Conservation (phyloP, 352 stramenopile species). For the Pythium plurisporium region DNA sequence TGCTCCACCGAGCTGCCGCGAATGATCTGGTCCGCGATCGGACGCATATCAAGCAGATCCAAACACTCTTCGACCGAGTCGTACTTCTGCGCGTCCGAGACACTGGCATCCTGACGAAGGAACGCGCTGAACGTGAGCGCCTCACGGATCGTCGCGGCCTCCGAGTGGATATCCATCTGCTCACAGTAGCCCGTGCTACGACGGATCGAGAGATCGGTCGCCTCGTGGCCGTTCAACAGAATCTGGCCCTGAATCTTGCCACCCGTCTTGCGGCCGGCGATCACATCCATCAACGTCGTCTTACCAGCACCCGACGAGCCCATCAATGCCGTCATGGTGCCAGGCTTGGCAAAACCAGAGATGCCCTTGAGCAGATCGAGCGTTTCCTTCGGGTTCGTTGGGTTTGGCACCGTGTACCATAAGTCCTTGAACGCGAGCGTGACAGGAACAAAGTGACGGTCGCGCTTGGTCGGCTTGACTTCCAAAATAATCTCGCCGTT, state of each 20-base stretch:
- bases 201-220: constrained; percentile 38
- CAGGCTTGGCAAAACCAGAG: constrained; percentile 40
- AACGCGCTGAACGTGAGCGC: constrained; percentile 9
- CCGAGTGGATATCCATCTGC: constrained; percentile 23
- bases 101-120: constrained; percentile 8
- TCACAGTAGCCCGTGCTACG: constrained; percentile 42
- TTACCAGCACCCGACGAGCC: constrained; percentile 82
- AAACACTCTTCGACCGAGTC: constrained; percentile 38
- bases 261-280: constrained; percentile 89
- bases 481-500: constrained; percentile 5
- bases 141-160: constrained; percentile 14
- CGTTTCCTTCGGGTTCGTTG: constrained; percentile 16
- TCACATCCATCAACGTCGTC: constrained; percentile 94
- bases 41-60: constrained; percentile 30
- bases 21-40: constrained; percentile 61
- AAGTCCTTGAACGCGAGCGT: constrained; percentile 8
- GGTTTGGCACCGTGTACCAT: constrained; percentile 34
- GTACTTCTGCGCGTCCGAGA: constrained; percentile 26
- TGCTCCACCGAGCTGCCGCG: constrained; percentile 53
- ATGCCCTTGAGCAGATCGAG: constrained; percentile 58
- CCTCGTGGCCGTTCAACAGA: constrained; percentile 84
- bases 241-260: constrained; percentile 85
- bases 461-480: not conserved
- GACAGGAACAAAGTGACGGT: constrained; percentile 15
- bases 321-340: constrained; percentile 64